Evolutionary conservation across 2,329 filamentous ascomycete genomes (phyloP).

Genomic region (Verticillium longisporum): DNA sequence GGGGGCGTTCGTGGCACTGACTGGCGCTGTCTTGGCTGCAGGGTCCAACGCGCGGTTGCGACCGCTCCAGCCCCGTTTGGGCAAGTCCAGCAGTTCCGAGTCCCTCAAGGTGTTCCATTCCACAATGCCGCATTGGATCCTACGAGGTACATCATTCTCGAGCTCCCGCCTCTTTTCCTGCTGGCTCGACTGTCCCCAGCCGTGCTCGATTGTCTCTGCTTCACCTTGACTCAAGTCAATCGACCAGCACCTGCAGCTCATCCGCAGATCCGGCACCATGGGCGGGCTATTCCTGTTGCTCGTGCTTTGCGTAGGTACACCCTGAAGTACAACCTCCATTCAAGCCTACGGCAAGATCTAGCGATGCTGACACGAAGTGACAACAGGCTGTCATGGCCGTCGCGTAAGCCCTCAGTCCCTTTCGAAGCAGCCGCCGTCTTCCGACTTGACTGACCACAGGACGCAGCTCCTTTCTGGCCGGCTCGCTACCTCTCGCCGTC

Average conservation of each 20-base stretch:
- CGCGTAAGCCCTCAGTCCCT: conserved; percentile 36
- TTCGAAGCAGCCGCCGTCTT: neutral
- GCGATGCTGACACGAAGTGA: conserved; percentile 12
- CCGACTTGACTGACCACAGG: neutral
- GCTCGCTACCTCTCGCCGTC: conserved; percentile 84
- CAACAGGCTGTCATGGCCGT: conserved; percentile 49
- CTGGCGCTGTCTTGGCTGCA: neutral
- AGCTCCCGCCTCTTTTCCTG: neutral
- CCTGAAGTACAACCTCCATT: neutral
- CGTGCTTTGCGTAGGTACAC: conserved; percentile 30
- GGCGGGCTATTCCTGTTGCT: conserved; percentile 31
- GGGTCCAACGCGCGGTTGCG: neutral
- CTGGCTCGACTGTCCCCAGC: neutral
- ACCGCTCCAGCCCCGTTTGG: neutral
- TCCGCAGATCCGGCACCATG: conserved; percentile 20
- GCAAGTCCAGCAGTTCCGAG: neutral
- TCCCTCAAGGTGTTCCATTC: neutral
- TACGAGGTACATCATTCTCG: neutral
- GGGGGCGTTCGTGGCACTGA: neutral
- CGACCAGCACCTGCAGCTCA: neutral
- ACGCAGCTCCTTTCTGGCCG: conserved; percentile 82
- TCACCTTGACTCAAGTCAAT: neutral
- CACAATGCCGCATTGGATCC: neutral
- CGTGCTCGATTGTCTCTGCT: neutral
- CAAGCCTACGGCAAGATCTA: neutral